Conservation (phyloP, 768 basidiomycete species). For the Chalciporus piperatus region DNA sequence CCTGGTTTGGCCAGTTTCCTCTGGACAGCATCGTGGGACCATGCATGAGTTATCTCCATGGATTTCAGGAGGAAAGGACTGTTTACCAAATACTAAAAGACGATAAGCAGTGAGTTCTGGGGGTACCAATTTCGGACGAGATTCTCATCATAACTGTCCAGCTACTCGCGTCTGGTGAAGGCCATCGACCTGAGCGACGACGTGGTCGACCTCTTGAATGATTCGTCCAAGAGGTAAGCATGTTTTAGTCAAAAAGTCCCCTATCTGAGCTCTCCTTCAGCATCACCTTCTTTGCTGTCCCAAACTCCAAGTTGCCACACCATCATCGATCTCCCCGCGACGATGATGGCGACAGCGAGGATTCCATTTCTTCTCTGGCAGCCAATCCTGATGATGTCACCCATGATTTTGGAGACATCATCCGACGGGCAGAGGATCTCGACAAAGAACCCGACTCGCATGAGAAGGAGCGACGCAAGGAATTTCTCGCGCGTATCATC, state of each 20-base stretch:
- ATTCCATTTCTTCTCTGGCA: background rate
- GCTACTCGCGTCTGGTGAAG: conserved; percentile 41
- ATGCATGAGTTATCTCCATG: conserved; percentile 2
- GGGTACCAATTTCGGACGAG: background rate
- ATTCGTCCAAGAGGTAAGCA: conserved; percentile 36
- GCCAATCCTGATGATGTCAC: conserved; percentile 3
- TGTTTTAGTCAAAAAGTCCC: background rate
- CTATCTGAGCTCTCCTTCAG: conserved; percentile 23
- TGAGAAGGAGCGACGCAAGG: conserved; percentile 48
- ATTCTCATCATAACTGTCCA: conserved; percentile 9
- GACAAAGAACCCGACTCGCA: conserved; percentile 41
- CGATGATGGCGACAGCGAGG: background rate
- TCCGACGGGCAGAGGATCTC: conserved; percentile 32
- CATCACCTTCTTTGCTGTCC: conserved; percentile 54
- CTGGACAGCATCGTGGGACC: conserved; percentile 7
- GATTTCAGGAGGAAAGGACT: conserved; percentile 16
- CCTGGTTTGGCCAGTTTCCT: conserved; percentile 23
- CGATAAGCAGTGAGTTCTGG: conserved; percentile 16
- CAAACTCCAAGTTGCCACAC: conserved; percentile 41
- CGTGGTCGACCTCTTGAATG: conserved; percentile 37
- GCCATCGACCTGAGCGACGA: conserved; percentile 40
- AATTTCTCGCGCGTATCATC: conserved; percentile 54
- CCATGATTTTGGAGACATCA: conserved; percentile 9
- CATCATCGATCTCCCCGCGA: conserved; percentile 16
- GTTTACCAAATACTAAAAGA: conserved; percentile 29